Conservation (phyloP, 306 rosid genomes). For the Malus fusca region DNA sequence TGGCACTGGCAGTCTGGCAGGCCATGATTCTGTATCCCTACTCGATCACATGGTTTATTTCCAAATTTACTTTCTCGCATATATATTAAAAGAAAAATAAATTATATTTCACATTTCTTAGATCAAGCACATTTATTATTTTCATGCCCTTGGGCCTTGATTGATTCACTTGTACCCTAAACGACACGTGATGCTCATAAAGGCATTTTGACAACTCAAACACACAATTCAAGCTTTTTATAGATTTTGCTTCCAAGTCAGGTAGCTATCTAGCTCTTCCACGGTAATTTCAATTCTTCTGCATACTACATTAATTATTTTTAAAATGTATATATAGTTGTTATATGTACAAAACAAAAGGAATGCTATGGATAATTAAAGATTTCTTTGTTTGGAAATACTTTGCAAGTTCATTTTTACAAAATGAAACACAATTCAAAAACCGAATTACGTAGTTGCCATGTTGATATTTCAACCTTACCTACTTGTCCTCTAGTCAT, state of each 20-base stretch:
- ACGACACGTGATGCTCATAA: slow-evolving; percentile 14
- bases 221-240: neutral
- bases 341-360: too few relatives aligned
- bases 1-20: neutral
- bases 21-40: neutral
- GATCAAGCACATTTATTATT: slow-evolving; percentile 5
- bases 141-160: slow-evolving; percentile 9
- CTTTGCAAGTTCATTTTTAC: too few relatives aligned
- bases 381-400: too few relatives aligned
- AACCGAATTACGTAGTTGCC: too few relatives aligned
- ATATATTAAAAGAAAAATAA: neutral
- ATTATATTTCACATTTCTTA: neutral
- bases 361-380: too few relatives aligned
- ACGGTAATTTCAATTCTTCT: neutral
- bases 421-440: too few relatives aligned
- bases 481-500: too few relatives aligned
- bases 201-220: neutral
- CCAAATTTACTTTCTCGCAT: neutral
- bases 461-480: too few relatives aligned
- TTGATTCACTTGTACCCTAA: slow-evolving; percentile 2
- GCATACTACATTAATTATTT: neutral
- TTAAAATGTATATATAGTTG: too few relatives aligned
- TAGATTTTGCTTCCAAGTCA: neutral
- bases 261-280: neutral
- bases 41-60: neutral